phyloP scores from a whole-genome alignment of 169 alveolate species.

The Eimeria necatrix region DNA sequence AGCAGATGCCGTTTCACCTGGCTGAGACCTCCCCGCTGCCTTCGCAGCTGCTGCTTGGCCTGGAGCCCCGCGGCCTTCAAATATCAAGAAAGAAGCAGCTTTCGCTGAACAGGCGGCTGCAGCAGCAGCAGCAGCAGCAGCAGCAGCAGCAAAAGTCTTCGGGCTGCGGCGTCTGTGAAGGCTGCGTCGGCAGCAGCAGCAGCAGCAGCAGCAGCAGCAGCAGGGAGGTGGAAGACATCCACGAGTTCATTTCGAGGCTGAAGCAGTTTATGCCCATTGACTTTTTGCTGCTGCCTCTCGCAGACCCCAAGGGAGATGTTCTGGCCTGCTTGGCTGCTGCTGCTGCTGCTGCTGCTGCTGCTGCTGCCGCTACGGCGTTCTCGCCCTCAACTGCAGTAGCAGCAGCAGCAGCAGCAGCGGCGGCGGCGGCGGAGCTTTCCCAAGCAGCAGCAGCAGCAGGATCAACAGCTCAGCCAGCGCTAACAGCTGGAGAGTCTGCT shows the following conservation, averaged over 20 bases:
- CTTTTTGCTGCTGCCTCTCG: conserved; percentile 45
- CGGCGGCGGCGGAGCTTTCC: not conserved
- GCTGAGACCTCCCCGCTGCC: conserved; percentile 48
- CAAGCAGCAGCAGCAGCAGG: not conserved
- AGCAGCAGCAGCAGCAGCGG: conserved; percentile 15
- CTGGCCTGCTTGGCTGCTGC: conserved; percentile 35
- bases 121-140: conserved; percentile 38
- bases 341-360: conserved; percentile 31
- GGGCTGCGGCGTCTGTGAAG: conserved; percentile 48
- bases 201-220: conserved; percentile 53
- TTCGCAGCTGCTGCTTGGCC: conserved; percentile 40
- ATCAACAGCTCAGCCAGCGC: not conserved
- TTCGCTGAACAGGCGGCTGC: conserved; percentile 21
- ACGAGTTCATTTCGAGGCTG: not conserved
- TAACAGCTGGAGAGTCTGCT: not conserved
- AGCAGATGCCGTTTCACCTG: conserved; percentile 22
- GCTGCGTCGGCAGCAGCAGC: conserved; percentile 10
- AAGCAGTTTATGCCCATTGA: conserved; percentile 31
- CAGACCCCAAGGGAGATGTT: conserved; percentile 18
- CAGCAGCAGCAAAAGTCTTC: not conserved
- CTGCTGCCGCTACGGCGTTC: not conserved
- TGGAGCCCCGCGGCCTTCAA: conserved; percentile 50
- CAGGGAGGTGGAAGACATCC: conserved; percentile 11
- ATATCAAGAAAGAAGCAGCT: not conserved
- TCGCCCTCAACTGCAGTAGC: not conserved